phyloP scores from a whole-genome alignment of 2,329 filamentous ascomycete genomes.

The Phialemonium atrogriseum region DNA sequence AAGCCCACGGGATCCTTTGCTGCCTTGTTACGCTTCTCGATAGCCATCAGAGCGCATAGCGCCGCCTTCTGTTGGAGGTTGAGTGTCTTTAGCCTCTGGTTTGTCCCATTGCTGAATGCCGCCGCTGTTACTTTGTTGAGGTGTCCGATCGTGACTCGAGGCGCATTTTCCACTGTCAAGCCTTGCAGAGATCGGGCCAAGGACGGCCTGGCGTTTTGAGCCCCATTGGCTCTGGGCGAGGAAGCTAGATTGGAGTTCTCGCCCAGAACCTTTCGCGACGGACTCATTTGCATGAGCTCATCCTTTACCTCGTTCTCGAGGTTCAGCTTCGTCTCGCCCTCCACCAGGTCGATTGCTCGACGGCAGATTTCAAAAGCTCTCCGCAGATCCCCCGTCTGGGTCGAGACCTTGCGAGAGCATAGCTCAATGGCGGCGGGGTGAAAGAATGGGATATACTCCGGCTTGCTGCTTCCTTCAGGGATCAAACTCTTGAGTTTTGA shows the following conservation, averaged over 20 bases:
- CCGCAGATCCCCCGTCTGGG: slow-evolving; percentile 86
- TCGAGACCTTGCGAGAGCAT: slow-evolving; percentile 88
- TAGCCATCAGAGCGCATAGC: slow-evolving; percentile 76
- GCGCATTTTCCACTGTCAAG: slow-evolving; percentile 70
- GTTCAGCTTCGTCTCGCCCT: slow-evolving; percentile 71
- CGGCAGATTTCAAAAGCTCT: slow-evolving; percentile 94
- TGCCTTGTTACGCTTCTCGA: slow-evolving; percentile 66
- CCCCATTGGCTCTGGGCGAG: slow-evolving; percentile 13
- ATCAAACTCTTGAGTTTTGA: slow-evolving; percentile 71
- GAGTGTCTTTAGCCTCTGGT: slow-evolving; percentile 73
- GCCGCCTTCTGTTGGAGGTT: slow-evolving; percentile 97
- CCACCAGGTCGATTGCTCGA: slow-evolving; percentile 80
- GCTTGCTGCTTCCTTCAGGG: slow-evolving; percentile 40
- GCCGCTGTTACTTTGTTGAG: slow-evolving; percentile 85
- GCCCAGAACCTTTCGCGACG: slow-evolving; percentile 67
- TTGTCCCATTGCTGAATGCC: slow-evolving; percentile 82
- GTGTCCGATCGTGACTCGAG: slow-evolving; percentile 81
- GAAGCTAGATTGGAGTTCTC: slow-evolving; percentile 74
- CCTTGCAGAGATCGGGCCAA: slow-evolving; percentile 46
- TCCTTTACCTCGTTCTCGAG: slow-evolving; percentile 56
- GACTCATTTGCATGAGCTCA: slow-evolving; percentile 49
- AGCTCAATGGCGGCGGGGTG: slow-evolving; percentile 91
- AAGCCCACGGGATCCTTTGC: slow-evolving; percentile 27
- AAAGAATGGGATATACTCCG: slow-evolving; percentile 72
- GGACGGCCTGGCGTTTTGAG: slow-evolving; percentile 36